phyloP scores from a whole-genome alignment of 2,329 filamentous ascomycete species.

The Xenosphaeropsis pyriputrescens region DNA sequence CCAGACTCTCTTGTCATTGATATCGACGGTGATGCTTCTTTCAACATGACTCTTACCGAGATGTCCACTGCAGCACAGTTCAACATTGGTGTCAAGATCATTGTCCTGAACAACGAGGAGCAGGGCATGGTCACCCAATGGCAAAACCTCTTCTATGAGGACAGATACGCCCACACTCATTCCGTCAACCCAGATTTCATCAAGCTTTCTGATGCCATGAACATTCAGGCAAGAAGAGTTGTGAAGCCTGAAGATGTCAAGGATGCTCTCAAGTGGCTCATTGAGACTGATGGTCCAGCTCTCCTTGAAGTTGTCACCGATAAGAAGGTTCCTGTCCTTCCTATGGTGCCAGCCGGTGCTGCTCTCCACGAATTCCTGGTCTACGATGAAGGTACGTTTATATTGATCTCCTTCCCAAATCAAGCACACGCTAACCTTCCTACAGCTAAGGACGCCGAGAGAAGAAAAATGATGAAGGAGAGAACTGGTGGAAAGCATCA shows the following conservation, averaged over 20 bases:
- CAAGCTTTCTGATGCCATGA: slow-evolving; percentile 86
- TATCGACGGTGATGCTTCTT: slow-evolving; percentile 96
- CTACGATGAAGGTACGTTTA: slow-evolving; percentile 58
- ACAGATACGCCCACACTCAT: slow-evolving; percentile 84
- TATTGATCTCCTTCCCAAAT: slow-evolving; percentile 3
- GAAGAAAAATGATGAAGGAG: slow-evolving; percentile 51
- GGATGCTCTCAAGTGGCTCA: slow-evolving; percentile 73
- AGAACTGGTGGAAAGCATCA: slow-evolving; percentile 38
- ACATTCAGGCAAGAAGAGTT: slow-evolving; percentile 59
- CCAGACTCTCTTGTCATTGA: slow-evolving; percentile 57
- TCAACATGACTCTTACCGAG: slow-evolving; percentile 97
- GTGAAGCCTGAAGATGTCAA: slow-evolving; percentile 63
- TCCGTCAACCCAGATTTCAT: slow-evolving; percentile 94
- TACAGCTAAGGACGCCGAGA: slow-evolving; percentile 51
- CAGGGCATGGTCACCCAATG: slow-evolving; percentile 98
- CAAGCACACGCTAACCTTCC: slow-evolving; percentile 19
- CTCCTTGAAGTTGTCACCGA: slow-evolving; percentile 87
- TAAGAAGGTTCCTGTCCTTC: slow-evolving; percentile 84
- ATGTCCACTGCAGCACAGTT: slow-evolving; percentile 88
- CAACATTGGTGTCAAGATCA: slow-evolving; percentile 90
- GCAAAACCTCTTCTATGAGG: slow-evolving; percentile 96
- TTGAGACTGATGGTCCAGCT: slow-evolving; percentile 80
- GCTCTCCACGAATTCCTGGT: slow-evolving; percentile 87
- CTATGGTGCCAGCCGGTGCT: slow-evolving; percentile 85
- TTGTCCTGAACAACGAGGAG: slow-evolving; percentile 92